Evolutionary conservation across 2,329 filamentous ascomycete species (phyloP).

Genomic region (Epichloe festucae): DNA sequence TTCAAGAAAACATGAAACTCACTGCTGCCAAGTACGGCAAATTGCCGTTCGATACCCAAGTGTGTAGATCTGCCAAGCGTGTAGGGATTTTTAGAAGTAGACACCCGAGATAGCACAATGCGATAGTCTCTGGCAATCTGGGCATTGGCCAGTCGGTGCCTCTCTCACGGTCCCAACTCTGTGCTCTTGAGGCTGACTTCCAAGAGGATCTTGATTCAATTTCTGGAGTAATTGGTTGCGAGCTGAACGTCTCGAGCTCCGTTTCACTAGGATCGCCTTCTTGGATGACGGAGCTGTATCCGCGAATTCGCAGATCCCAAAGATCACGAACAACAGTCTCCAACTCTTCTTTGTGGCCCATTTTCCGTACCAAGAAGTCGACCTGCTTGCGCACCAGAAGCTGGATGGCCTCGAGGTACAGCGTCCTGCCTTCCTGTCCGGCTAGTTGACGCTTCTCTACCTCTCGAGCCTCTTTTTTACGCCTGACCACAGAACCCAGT

Average conservation of each 20-base stretch:
- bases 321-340: conserved; percentile 72
- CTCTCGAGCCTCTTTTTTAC: conserved; percentile 43
- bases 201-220: conserved; percentile 14
- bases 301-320: conserved; percentile 59
- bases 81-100: conserved; percentile 64
- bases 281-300: conserved; percentile 24
- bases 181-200: conserved; percentile 19
- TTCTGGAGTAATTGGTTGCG: conserved; percentile 16
- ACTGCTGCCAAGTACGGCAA: conserved; percentile 61
- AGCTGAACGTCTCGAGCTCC: conserved; percentile 26
- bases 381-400: conserved; percentile 74
- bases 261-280: conserved; percentile 14
- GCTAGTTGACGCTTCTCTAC: conserved; percentile 41
- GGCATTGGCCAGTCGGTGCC: conserved; percentile 45
- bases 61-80: conserved; percentile 58
- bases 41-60: conserved; percentile 53
- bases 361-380: conserved; percentile 54
- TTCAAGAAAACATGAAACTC: conserved; percentile 15
- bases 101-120: conserved; percentile 66
- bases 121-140: conserved; percentile 60
- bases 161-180: conserved; percentile 31
- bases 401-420: conserved; percentile 78
- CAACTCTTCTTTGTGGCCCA: conserved; percentile 56
- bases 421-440: conserved; percentile 57
- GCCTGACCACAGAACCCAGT: conserved; percentile 40